These are phyloP conservation scores for Tillandsia fasciculata DNA, from an alignment of 176 grass and related monocot species.

Conservation along the genomic window DNA sequence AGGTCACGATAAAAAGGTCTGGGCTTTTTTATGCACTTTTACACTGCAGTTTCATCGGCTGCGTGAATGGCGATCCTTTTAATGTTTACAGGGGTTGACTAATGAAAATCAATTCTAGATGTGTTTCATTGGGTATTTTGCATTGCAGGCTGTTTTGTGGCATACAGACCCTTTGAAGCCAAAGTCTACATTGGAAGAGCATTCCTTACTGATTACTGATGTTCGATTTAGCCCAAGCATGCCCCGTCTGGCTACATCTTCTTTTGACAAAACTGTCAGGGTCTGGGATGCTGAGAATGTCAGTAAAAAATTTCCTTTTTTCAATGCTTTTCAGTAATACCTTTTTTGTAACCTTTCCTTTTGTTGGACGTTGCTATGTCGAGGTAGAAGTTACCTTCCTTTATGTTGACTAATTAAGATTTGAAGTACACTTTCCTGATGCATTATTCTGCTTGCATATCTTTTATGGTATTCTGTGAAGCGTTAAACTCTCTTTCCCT, in stretches of 20 bases:
- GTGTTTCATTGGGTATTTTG: neutral
- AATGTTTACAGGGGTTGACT: neutral
- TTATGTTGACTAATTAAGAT: too few relatives aligned
- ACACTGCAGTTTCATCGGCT: neutral
- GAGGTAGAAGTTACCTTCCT: too few relatives aligned
- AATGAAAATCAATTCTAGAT: neutral
- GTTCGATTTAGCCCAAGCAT: slow-evolving; percentile 97
- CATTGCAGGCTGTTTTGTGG: slow-evolving; percentile 75
- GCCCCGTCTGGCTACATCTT: slow-evolving; percentile 86
- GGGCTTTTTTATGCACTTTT: neutral
- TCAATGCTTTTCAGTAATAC: neutral
- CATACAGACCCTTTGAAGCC: slow-evolving; percentile 58
- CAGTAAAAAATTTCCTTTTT: slow-evolving; percentile 24
- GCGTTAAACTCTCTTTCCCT: too few relatives aligned
- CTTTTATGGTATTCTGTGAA: too few relatives aligned
- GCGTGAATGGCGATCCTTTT: neutral
- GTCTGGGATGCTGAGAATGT: slow-evolving; percentile 99
- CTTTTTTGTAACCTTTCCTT: neutral
- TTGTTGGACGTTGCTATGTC: neutral
- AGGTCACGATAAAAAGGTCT: slow-evolving; percentile 99
- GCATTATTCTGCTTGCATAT: too few relatives aligned
- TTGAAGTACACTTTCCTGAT: too few relatives aligned
- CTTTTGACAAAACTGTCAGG: slow-evolving; percentile 91
- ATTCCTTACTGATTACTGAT: slow-evolving; percentile 74
- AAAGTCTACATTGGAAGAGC: slow-evolving; percentile 77